phyloP scores from a whole-genome alignment of 2,329 filamentous ascomycete genomes.

The Exophiala sideris region DNA sequence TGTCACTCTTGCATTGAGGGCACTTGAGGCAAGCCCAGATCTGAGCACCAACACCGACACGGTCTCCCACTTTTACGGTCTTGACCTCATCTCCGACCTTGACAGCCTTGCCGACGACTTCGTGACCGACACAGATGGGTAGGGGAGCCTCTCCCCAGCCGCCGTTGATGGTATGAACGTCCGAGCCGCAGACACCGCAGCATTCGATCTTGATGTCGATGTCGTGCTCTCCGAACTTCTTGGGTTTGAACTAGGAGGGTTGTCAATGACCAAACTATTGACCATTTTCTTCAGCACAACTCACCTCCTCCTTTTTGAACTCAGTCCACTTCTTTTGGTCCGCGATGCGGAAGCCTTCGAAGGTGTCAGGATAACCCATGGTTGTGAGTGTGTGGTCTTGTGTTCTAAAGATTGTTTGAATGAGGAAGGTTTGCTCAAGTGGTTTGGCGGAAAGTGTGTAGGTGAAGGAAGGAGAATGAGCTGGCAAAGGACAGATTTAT shows the following conservation, averaged over 20 bases:
- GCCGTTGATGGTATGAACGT: slow-evolving; percentile 67
- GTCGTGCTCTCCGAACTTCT: slow-evolving; percentile 82
- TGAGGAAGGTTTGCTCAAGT: too few species aligned
- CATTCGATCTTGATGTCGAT: slow-evolving; percentile 83
- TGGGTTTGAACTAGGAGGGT: slow-evolving; percentile 66
- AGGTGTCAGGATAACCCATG: slow-evolving; percentile 47
- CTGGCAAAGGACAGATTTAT: too few species aligned
- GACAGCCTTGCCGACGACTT: slow-evolving; percentile 67
- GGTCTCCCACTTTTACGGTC: slow-evolving; percentile 58
- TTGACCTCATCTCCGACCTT: slow-evolving; percentile 65
- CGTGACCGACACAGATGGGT: slow-evolving; percentile 55
- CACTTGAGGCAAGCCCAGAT: slow-evolving; percentile 63
- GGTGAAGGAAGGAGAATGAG: too few species aligned
- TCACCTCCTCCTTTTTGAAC: slow-evolving; percentile 56
- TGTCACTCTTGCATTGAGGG: slow-evolving; percentile 62
- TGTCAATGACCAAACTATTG: slow-evolving; percentile 1
- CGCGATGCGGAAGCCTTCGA: slow-evolving; percentile 50
- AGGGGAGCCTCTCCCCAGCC: slow-evolving; percentile 52
- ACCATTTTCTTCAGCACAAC: slow-evolving; percentile 11
- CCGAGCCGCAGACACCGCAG: slow-evolving; percentile 72
- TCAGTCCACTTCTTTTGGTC: slow-evolving; percentile 64
- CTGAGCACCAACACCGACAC: slow-evolving; percentile 68
- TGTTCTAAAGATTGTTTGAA: too few species aligned
- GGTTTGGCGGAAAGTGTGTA: too few species aligned
- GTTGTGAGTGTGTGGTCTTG: background rate